phyloP scores from a whole-genome alignment of 148 eudicot genomes.

The Rhododendron mucronatum region DNA sequence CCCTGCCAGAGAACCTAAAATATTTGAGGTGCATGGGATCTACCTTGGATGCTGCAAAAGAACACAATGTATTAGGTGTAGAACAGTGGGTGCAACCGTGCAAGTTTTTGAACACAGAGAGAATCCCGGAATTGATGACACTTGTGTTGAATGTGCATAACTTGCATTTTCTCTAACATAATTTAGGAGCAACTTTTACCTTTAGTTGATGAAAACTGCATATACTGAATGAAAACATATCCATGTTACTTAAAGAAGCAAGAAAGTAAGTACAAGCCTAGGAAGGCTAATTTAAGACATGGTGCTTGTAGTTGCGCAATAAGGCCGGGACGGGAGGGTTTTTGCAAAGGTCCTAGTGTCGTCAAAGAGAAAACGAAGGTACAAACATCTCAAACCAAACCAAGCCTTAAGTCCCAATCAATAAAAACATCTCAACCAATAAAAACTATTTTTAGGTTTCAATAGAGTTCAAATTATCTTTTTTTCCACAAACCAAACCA shows the following conservation, averaged over 20 bases:
- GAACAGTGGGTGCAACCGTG: neutral
- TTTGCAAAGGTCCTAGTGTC: neutral
- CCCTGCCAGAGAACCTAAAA: conserved; percentile 77
- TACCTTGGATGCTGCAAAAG: conserved; percentile 80
- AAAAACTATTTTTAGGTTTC: neutral
- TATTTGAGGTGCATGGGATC: conserved; percentile 70
- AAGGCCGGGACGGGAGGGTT: neutral
- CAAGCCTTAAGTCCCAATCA: no score
- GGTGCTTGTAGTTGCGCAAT: neutral
- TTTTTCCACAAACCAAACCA: neutral
- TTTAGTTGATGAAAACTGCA: neutral
- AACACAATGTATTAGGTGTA: conserved; percentile 14
- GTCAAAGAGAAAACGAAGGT: neutral
- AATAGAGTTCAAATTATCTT: neutral
- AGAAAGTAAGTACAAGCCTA: neutral
- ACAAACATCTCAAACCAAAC: neutral
- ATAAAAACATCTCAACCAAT: neutral
- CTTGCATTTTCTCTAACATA: neutral
- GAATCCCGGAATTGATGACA: neutral
- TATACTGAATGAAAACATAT: neutral
- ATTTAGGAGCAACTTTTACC: neutral
- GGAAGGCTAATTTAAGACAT: neutral
- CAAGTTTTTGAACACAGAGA: neutral
- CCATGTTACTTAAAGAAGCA: neutral
- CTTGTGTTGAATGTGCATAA: neutral